Evolutionary conservation across 2,329 filamentous ascomycete genomes (phyloP), one percentile per base, ranked within the genome.

Genomic region (Paraconiothyrium brasiliense): DNA sequence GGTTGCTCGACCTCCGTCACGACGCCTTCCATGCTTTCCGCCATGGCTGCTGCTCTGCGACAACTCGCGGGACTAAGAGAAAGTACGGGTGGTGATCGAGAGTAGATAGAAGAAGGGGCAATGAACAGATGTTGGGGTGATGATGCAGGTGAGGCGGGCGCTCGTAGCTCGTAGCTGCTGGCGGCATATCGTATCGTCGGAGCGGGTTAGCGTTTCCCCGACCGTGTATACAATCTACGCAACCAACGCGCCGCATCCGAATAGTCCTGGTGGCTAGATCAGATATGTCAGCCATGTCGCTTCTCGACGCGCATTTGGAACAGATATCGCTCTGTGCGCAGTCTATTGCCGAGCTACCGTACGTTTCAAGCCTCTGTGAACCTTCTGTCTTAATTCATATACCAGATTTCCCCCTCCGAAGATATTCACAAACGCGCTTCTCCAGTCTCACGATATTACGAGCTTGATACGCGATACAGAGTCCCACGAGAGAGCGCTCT

Each of bases 401-500:
- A 67, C 58, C 74, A 96, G 93, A 37, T 98, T 98, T 71, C 92
- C 92, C 44, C 88, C 88, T 1, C 92, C 94, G n/a, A 96, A 92
- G 73, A 93, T 95, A 74, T 99, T 98, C 81, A 95, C 94, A 69
- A 97, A 97, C 78, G 93, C 95, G 37, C 86, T 99, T 43, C 89
- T 98, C 52, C 89, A 90, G 59, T 89, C 89, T 68, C 90, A 94
- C 78, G 95, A 99, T 78, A 98, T 99, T 70, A 98, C 95, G 4
- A 88, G 92, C 13, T 84, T 99, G 51, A 97, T 99, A 73, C 92
- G 95, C 63, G 95, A 99, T 78, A 97, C 94, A 3, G 95, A 99
- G 79, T 83, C 91, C 24, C 94, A 98, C 81, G 95, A 99, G 79
- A 91, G 94, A 72, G 94, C 94, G 7, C 88, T 99, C 20, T 99